phyloP scores from a whole-genome alignment of 441 rosid genomes.

The Populus trichocarpa region DNA sequence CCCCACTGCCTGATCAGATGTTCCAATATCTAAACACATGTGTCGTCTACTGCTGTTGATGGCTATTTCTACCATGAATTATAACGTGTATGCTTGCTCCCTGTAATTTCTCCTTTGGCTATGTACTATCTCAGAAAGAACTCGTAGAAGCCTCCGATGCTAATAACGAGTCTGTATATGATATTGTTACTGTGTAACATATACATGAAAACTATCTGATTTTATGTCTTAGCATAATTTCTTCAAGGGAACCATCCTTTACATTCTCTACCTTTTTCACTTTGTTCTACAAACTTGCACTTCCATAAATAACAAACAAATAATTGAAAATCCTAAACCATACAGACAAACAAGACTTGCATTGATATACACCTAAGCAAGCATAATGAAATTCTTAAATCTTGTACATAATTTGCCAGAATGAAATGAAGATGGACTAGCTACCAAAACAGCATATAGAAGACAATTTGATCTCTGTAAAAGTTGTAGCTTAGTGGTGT shows the following conservation, averaged over 20 bases:
- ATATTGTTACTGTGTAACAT: background rate
- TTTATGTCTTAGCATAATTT: background rate
- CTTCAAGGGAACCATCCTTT: background rate
- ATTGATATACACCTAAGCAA: background rate
- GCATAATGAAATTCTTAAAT: background rate
- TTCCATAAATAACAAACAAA: background rate
- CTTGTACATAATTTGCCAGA: background rate
- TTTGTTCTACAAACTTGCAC: background rate
- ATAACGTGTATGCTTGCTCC: background rate
- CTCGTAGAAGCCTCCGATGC: background rate
- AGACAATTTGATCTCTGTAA: background rate
- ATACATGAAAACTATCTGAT: background rate
- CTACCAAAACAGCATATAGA: background rate
- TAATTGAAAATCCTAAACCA: background rate
- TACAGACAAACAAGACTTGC: background rate
- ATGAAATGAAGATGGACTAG: background rate
- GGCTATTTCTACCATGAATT: background rate
- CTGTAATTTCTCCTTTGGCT: background rate
- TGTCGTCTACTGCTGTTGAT: background rate
- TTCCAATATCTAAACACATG: background rate
- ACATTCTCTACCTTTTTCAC: background rate
- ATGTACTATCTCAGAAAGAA: background rate
- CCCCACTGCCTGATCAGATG: constrained; percentile 26
- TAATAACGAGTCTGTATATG: no score
- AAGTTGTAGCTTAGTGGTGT: no score